A percentile compares a stretch with the other conserved stretches of the same genome.
Evolutionary conservation across 805 yeast genomes (phyloP).

Genomic region (Wickerhamomyces chambardii): DNA sequence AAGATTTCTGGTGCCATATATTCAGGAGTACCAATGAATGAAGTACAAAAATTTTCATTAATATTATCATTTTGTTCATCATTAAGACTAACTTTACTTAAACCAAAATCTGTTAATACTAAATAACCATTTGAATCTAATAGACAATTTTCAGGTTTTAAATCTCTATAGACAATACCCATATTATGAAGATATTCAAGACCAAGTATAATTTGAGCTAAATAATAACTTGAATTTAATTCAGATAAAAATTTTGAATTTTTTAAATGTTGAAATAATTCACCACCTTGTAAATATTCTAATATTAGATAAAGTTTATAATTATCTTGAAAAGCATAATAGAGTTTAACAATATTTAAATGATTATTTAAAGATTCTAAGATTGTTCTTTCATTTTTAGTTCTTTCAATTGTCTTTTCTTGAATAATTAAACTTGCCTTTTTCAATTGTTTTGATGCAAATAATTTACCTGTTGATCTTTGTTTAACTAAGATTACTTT

Average conservation of each 20-base stretch:
- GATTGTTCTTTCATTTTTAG: constrained; percentile 73
- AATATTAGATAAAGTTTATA: constrained; percentile 65
- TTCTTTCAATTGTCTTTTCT: constrained; percentile 55
- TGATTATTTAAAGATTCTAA: constrained; percentile 60
- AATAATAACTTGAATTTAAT: constrained; percentile 86
- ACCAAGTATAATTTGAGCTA: constrained; percentile 90
- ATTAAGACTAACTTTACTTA: constrained; percentile 64
- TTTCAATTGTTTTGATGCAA: constrained; percentile 79
- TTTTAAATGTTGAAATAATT: constrained; percentile 88
- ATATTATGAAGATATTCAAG: constrained; percentile 89
- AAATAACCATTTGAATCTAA: constrained; percentile 93
- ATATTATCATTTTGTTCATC: constrained; percentile 37
- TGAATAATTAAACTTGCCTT: constrained; percentile 71
- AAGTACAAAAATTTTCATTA: constrained; percentile 66
- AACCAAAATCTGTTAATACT: constrained; percentile 93
- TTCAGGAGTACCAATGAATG: constrained; percentile 74
- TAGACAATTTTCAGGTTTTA: constrained; percentile 92
- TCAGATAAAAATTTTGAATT: constrained; percentile 90
- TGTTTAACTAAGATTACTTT: constrained; percentile 76
- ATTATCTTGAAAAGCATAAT: constrained; percentile 76
- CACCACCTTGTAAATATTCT: constrained; percentile 88
- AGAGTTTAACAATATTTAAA: constrained; percentile 74
- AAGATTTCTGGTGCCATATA: constrained; percentile 89
- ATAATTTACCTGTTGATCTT: constrained; percentile 47
- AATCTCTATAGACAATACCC: constrained; percentile 92